Conservation (phyloP, 441 rosid genomes). For the Euphorbia corollata region DNA sequence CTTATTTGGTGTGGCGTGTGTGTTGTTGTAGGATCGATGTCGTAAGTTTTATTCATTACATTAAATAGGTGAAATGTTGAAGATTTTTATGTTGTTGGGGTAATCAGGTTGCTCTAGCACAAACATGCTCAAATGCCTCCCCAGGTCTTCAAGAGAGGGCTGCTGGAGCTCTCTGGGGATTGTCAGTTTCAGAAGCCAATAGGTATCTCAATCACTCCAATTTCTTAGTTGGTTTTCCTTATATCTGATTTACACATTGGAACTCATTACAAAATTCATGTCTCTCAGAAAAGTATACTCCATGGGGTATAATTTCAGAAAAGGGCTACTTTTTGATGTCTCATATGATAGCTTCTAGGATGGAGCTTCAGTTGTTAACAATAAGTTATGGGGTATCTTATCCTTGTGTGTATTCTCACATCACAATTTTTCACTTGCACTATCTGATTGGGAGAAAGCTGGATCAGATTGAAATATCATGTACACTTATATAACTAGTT, state of each 20-base stretch:
- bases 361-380: neutral
- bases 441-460: slow-evolving; percentile 5
- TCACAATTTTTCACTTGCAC: neutral
- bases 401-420: neutral
- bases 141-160: slow-evolving; percentile 98
- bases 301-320: neutral
- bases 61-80: too few relatives aligned
- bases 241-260: slow-evolving; percentile 1
- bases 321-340: neutral
- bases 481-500: neutral
- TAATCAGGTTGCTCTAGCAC: slow-evolving; percentile 77
- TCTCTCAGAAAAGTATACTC: slow-evolving; percentile 1
- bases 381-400: neutral
- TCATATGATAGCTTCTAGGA: neutral
- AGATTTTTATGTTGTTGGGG: slow-evolving; percentile 19
- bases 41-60: too few relatives aligned
- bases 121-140: slow-evolving; percentile 77
- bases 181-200: slow-evolving; percentile 92
- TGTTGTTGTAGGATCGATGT: too few relatives aligned
- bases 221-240: neutral
- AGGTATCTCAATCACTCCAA: slow-evolving; percentile 38
- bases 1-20: too few relatives aligned
- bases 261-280: slow-evolving; percentile 1
- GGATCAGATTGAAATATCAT: neutral
- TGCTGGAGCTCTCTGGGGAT: slow-evolving; percentile 98